These are phyloP conservation scores for Hyaloperonospora brassicae DNA, from an alignment of 352 stramenopile species.

Conservation along the genomic window DNA sequence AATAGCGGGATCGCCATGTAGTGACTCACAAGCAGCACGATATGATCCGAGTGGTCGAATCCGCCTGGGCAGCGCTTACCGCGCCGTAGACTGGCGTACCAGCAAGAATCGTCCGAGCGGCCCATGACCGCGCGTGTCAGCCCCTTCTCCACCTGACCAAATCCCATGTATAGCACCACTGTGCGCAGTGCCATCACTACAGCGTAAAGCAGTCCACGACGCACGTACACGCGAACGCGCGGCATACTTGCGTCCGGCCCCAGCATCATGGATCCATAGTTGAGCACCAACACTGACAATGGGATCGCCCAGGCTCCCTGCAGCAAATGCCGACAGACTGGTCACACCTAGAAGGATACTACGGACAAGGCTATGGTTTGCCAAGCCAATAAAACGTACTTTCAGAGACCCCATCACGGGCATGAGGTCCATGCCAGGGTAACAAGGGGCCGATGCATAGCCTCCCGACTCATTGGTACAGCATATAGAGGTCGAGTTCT, in stretches of 20 bases:
- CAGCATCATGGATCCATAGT: conserved; percentile 31
- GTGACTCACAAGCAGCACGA: conserved; percentile 65
- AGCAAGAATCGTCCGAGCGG: conserved; percentile 31
- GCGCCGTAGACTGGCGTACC: conserved; percentile 51
- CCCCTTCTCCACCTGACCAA: conserved; percentile 45
- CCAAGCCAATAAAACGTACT: conserved; percentile 10
- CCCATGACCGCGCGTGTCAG: conserved; percentile 35
- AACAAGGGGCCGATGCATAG: conserved; percentile 38
- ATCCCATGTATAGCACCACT: conserved; percentile 54
- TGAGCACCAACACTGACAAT: conserved; percentile 49
- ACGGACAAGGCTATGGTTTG: background rate
- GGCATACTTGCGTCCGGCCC: conserved; percentile 32
- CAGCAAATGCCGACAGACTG: conserved; percentile 5
- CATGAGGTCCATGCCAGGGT: conserved; percentile 57
- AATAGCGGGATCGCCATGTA: conserved; percentile 66
- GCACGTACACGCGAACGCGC: conserved; percentile 34
- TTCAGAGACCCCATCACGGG: conserved; percentile 38
- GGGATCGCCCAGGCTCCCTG: conserved; percentile 63
- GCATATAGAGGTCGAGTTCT: conserved; percentile 41
- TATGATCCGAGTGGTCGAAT: conserved; percentile 78
- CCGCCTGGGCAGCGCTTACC: conserved; percentile 38
- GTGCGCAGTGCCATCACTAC: background rate
- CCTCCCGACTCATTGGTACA: conserved; percentile 33
- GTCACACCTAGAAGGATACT: background rate
- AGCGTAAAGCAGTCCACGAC: conserved; percentile 2